Evolutionary conservation across 306 rosid genomes (phyloP), one percentile per base, ranked within the genome.

Genomic region (Dalbergia cultrata): DNA sequence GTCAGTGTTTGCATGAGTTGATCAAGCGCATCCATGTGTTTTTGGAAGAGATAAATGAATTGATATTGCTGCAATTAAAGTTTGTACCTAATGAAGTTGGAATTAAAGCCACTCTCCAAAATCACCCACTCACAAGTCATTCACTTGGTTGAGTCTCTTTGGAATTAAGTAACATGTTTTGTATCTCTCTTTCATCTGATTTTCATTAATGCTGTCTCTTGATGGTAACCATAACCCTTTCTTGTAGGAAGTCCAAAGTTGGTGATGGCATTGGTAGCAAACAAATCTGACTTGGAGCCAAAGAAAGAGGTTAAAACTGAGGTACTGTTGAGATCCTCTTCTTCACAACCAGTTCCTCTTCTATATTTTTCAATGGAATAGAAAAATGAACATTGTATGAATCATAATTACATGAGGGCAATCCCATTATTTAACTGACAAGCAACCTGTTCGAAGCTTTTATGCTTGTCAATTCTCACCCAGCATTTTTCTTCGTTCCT

Each of bases 231-330:
- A 41, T 54, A 80, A 72, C 58, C 66, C 35, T 61, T 65, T 59
- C 9, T 69, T 82, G 67, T 34, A 93, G 98, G 93, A 69, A 93
- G 81, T 83, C 86, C 77, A 64, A 93, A 85, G 74, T 26, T 88
- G 81, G 95, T 91, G 78, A 81, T 91, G 98, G 97, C 92, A 9
- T 85, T 93, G 69, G 98, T 86, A 22, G 98, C 88, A 73, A 93
- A 93, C 73, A 93, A 93, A 80, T 87, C 77, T 33, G 98, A 93
- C 81, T 79, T 93, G 90, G 94, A 83, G 54, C 88, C 87, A 3
- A 88, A 79, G 68, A 88, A 97, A 79, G 94, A 93, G 82, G 88
- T 93, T 31, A 86, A 72, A 49, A 54, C 82, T 43, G 97, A 93
- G 98, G 98, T 92, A 86, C 39, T 47, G 19, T 16, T 41, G 19